These are phyloP conservation scores for Rutstroemia sp. DNA, from an alignment of 2,329 filamentous ascomycete genomes.

Conservation along the genomic window DNA sequence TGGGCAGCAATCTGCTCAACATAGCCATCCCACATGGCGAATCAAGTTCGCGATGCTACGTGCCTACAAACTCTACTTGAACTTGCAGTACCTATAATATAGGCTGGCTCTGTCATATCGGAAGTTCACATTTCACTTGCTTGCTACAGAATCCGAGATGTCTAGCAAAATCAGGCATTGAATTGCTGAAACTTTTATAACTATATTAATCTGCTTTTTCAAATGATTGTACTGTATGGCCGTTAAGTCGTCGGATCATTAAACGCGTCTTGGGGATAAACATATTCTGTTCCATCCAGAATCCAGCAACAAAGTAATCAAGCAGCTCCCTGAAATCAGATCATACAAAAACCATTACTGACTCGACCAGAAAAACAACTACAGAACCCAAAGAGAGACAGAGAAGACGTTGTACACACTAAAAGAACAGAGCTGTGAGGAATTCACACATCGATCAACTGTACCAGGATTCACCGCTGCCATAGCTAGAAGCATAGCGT, in stretches of 20 bases:
- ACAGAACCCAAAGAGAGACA: too few relatives aligned
- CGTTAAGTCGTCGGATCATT: neutral
- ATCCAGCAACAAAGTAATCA: too few relatives aligned
- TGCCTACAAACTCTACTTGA: neutral
- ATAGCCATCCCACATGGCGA: neutral
- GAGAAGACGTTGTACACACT: neutral
- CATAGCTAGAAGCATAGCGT: slow-evolving; percentile 6
- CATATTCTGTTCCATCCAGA: neutral
- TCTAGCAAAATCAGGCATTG: neutral
- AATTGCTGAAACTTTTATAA: neutral
- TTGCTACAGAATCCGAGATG: neutral
- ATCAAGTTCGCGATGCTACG: neutral
- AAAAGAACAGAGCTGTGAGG: neutral
- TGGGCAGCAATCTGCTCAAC: slow-evolving; percentile 3
- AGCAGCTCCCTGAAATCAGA: neutral
- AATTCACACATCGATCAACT: neutral
- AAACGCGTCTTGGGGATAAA: neutral
- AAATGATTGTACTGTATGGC: neutral
- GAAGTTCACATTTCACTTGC: neutral
- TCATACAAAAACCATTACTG: neutral
- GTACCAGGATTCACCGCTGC: neutral
- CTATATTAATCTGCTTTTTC: neutral
- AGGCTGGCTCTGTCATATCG: neutral
- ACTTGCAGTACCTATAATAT: neutral
- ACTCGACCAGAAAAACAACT: neutral